Evolutionary conservation across 176 grass and related monocot species (phyloP).

Genomic region (Urochloa ruziziensis): DNA sequence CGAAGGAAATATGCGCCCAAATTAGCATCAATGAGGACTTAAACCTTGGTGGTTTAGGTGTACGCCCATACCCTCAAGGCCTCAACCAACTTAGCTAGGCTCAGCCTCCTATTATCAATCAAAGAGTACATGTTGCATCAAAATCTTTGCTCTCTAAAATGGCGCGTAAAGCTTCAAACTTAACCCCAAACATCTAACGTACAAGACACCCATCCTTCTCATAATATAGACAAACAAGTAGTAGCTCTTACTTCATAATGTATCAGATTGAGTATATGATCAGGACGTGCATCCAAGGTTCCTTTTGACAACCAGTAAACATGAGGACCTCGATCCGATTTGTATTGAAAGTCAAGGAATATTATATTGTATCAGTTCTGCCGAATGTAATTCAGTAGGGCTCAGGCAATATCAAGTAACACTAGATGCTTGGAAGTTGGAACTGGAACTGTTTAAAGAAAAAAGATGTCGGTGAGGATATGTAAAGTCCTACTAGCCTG

Average conservation of each 20-base stretch:
- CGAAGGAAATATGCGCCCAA: no score
- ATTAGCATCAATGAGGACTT: no score
- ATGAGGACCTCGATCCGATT: conserved; percentile 78
- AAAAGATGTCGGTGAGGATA: conserved; percentile 51
- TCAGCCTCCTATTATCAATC: no score
- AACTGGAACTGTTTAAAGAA: neutral
- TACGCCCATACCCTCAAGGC: no score
- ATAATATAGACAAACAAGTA: conserved; percentile 19
- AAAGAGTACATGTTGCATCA: neutral
- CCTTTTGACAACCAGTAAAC: conserved; percentile 71
- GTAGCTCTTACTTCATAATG: conserved; percentile 77
- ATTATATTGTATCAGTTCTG: neutral
- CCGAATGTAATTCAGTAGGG: neutral
- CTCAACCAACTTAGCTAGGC: no score
- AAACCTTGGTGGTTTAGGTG: no score
- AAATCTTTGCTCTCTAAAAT: neutral
- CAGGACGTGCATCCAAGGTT: conserved; percentile 66
- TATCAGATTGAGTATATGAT: conserved; percentile 87
- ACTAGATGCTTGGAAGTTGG: neutral
- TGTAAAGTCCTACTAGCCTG: conserved; percentile 90
- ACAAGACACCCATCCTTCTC: neutral
- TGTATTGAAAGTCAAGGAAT: conserved; percentile 66
- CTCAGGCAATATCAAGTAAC: neutral
- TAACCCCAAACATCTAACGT: neutral
- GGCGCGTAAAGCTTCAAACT: neutral